Conservation (phyloP, 192 early-diverging fungal species). For the Mortierella hygrophila region DNA sequence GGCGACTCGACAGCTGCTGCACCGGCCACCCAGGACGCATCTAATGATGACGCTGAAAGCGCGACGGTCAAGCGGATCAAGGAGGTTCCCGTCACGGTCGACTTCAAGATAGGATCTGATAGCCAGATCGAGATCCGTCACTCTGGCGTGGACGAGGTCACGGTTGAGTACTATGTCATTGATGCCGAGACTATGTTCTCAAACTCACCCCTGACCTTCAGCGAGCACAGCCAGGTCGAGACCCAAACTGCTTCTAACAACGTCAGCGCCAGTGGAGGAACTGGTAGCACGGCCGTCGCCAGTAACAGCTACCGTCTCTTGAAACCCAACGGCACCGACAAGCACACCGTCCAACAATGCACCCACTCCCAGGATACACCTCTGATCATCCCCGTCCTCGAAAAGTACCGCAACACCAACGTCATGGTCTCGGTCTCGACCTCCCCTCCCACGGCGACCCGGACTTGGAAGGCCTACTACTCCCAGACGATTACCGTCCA, state of each 20-base stretch:
- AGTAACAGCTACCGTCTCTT: slow-evolving; percentile 35
- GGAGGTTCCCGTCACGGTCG: slow-evolving; percentile 39
- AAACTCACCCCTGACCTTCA: slow-evolving; percentile 57
- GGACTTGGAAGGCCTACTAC: slow-evolving; percentile 56
- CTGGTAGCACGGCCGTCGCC: background rate
- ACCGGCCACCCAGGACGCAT: background rate
- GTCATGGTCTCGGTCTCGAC: slow-evolving; percentile 52
- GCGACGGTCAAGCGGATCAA: slow-evolving; percentile 5
- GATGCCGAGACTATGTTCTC: slow-evolving; percentile 67
- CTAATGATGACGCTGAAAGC: background rate
- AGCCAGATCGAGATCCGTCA: slow-evolving; percentile 49
- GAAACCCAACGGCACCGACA: slow-evolving; percentile 43
- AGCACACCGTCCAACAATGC: slow-evolving; percentile 20
- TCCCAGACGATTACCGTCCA: slow-evolving; percentile 58
- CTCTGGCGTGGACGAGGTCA: slow-evolving; percentile 45
- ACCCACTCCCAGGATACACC: background rate
- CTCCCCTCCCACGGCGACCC: slow-evolving; percentile 23
- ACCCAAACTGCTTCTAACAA: slow-evolving; percentile 12
- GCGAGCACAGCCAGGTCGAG: slow-evolving; percentile 57
- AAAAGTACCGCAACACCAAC: slow-evolving; percentile 42
- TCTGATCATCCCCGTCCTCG: slow-evolving; percentile 34
- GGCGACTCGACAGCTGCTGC: background rate
- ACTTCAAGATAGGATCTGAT: slow-evolving; percentile 56
- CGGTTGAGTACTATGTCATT: slow-evolving; percentile 59
- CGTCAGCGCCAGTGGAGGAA: background rate